Percentiles rank a stretch among this genome's conserved stretches.
Evolutionary conservation across 768 basidiomycete species (phyloP).

Genomic region (Mycena indigotica): DNA sequence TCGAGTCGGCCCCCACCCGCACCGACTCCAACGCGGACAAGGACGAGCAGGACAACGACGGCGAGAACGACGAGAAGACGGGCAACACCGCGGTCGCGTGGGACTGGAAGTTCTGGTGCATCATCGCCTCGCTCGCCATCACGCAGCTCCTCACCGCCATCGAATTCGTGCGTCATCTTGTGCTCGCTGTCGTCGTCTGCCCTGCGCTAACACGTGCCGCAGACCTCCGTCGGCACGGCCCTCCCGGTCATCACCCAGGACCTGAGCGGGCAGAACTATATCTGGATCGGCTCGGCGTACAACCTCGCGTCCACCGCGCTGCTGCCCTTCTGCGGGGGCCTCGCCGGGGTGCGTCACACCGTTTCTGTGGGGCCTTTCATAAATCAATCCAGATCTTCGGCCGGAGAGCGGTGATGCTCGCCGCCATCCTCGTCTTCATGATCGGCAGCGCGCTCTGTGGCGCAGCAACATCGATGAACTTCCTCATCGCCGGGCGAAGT

Average conservation of each 20-base stretch:
- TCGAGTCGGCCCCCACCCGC: too few relatives aligned
- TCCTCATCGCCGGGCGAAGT: conserved; percentile 46
- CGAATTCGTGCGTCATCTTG: neutral
- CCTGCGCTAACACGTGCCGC: too few relatives aligned
- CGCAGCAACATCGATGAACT: conserved; percentile 41
- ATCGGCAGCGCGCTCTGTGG: conserved; percentile 49
- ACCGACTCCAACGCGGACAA: too few relatives aligned
- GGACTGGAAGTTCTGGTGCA: neutral
- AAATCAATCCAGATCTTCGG: conserved; percentile 36
- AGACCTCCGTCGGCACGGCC: neutral
- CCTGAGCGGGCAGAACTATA: conserved; percentile 26
- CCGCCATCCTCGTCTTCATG: conserved; percentile 39
- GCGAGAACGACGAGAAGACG: neutral
- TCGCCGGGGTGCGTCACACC: conserved; percentile 18
- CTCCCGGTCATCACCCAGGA: neutral
- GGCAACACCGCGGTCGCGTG: neutral
- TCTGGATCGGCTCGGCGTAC: conserved; percentile 38
- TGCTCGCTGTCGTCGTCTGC: too few relatives aligned
- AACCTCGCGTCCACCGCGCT: conserved; percentile 36
- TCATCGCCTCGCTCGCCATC: neutral
- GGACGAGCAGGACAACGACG: neutral
- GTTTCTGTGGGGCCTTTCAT: neutral
- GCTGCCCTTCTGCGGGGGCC: conserved; percentile 32
- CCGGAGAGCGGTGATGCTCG: conserved; percentile 36
- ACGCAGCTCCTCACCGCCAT: neutral